Evolutionary conservation across 192 early-diverging fungal species (phyloP), one percentile per base, ranked within the genome.

Genomic region (Coemansia furcata): DNA sequence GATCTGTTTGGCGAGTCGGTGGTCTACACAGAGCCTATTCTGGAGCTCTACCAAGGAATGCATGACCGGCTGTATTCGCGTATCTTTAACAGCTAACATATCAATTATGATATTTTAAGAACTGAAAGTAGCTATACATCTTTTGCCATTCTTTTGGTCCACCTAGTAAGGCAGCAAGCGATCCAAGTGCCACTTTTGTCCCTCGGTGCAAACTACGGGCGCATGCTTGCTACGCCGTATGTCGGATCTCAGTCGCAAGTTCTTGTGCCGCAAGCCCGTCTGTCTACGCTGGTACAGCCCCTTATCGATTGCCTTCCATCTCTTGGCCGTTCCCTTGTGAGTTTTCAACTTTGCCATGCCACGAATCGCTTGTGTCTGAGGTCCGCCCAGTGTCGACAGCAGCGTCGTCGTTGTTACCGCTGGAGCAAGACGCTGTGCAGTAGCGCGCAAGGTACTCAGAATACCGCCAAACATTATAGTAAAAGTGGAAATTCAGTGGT

Each of bases 11-110:
- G 72, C 57, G 75, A 77, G 39, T 68, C 74, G 2, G 74, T 63
- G 1, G 80, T 77, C 43, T 82, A 93, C 63, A 93, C 91, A 0
- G 86, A 88, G 61, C 86, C 90, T 3, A 66, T 90, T 2, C 71
- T 91, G 6, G 91, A 93, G 83, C 84, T 93, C 19, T 89, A 86
- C 59, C 89, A 89, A 71, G 91, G 91, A 8, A 84, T 90, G 77
- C 91, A 93, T 68, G 91, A 91, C 68, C 85, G 89, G 32, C 76
- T 93, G 23, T 93, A 91, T 72, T 87, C 91, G 19, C 75, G 90
- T 38, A 77, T 93, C 30, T 93, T 93, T 71, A 93, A 91, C 67
- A 93, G 91, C 69, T 93, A 84, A n/a, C 32, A 40, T 10, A 26
- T 3, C 19, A 30, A 9, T 61, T n/a, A n/a, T n/a, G n/a, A 19